Evolutionary conservation across 768 basidiomycete species (phyloP), one percentile per base, ranked within the genome.

Genomic region (Mrakia hoshinonis): DNA sequence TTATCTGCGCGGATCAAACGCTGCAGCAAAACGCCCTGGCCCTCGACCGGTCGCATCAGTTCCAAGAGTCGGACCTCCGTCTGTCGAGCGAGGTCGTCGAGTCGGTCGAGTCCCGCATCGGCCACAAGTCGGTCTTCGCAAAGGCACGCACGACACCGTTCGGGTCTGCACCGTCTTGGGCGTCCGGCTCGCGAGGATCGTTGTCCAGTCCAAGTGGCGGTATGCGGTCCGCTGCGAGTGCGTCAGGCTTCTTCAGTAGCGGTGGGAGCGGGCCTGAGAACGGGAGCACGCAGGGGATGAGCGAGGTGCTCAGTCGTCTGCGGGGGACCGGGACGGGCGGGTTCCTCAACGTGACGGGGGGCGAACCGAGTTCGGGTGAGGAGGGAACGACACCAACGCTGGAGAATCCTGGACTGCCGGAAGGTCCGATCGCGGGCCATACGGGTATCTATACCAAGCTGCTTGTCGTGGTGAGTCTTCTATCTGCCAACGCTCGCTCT

Each of bases 251-350:
- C 43, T 43, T 43, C 43, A 43, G 43, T 15, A 43, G 43, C n/a
- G n/a, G n/a, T 43, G 15, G 43, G 6, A 43, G 43, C 15, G 43
- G 43, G 15, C 7, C 43, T 15, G 43, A 43, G 58, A 61, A n/a
- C 22, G 36, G 58, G 34, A 61, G 58, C 36, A 38, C 58, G 11
- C 58, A 61, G 36, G 58, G 58, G 34, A 38, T n/a, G 58, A 61
- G 58, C n/a, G 58, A 61, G 58, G 34, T 61, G 58, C 58, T 61
- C 31, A 61, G 36, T 31, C 31, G 34, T 29, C 13, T 61, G 58
- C 18, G 58, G 34, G 58, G 58, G 20, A 9, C n/a, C 22, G 58
- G 58, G 5, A 61, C 31, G 26, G 54, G 55, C 29, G 43, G 43
- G 43, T 43, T 43, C 43, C 7, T 43, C 7, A 43, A 43, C 15